These are phyloP conservation scores for Amanita brunnescens DNA, from an alignment of 768 basidiomycete genomes.

Conservation along the genomic window DNA sequence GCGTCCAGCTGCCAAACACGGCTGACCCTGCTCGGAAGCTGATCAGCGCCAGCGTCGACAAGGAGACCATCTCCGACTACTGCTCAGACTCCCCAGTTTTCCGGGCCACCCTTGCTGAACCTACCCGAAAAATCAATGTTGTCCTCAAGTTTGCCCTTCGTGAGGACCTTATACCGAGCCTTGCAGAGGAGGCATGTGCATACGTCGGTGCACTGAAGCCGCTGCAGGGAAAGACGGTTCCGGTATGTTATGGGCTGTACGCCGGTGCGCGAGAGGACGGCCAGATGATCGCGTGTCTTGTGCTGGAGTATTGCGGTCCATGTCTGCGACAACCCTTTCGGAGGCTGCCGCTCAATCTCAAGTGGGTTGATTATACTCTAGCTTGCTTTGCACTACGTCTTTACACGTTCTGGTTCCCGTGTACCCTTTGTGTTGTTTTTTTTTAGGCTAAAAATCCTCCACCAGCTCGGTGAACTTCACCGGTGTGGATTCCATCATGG, in stretches of 20 bases:
- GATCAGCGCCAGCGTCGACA: conserved; percentile 23
- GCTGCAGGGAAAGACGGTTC: conserved; percentile 26
- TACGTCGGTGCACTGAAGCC: conserved; percentile 22
- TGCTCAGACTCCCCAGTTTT: conserved; percentile 30
- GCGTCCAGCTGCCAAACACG: conserved; percentile 10
- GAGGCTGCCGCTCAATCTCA: conserved; percentile 19
- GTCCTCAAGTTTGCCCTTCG: conserved; percentile 32
- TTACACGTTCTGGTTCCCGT: background rate
- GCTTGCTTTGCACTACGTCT: conserved; percentile 4
- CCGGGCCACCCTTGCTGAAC: conserved; percentile 18
- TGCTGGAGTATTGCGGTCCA: conserved; percentile 30
- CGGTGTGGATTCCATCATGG: conserved; percentile 25
- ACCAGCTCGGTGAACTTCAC: conserved; percentile 26
- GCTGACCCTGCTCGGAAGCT: conserved; percentile 7
- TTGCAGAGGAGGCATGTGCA: conserved; percentile 25
- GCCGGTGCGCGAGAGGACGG: conserved; percentile 22
- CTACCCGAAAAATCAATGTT: conserved; percentile 10
- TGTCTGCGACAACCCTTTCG: conserved; percentile 22
- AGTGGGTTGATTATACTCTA: conserved; percentile 17
- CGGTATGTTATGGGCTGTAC: conserved; percentile 27
- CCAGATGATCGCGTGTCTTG: conserved; percentile 27
- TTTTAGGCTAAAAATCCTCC: conserved; percentile 24
- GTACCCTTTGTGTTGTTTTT: background rate
- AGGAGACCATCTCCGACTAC: conserved; percentile 23
- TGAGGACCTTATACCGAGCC: conserved; percentile 26